Evolutionary conservation across 1,284 basidiomycete genomes (phyloP).

Genomic region (Ceratobasidium sp.): DNA sequence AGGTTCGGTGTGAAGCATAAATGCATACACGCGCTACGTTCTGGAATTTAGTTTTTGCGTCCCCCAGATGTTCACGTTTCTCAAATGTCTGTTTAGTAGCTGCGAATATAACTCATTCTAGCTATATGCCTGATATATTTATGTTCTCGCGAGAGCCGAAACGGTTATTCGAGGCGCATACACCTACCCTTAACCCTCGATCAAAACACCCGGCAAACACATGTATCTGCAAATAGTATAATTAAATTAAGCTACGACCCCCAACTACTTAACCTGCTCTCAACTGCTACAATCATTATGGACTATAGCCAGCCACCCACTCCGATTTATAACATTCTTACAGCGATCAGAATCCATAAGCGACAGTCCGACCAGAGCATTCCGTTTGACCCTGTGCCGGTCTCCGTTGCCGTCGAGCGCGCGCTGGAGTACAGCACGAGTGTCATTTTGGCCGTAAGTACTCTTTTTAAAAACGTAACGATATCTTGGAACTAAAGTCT

Average conservation of each 20-base stretch:
- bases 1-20: slow-evolving; percentile 22
- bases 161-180: background rate
- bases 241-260: too few species aligned
- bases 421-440: slow-evolving; percentile 37
- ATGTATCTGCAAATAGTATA: too few species aligned
- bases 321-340: background rate
- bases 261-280: too few species aligned
- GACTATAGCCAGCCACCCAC: too few species aligned
- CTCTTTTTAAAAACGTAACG: background rate
- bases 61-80: too few species aligned
- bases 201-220: too few species aligned
- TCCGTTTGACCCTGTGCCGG: slow-evolving; percentile 26
- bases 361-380: slow-evolving; percentile 34
- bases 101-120: too few species aligned
- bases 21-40: slow-evolving; percentile 12
- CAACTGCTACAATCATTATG: too few species aligned
- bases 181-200: background rate
- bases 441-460: slow-evolving; percentile 31
- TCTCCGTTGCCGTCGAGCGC: slow-evolving; percentile 15
- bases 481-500: background rate
- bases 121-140: too few species aligned
- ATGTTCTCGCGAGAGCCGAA: too few species aligned
- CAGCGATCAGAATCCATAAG: slow-evolving; percentile 36
- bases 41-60: background rate
- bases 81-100: too few species aligned